These are phyloP conservation scores for Begonia peltatifolia DNA, from an alignment of 306 rosid species.

Conservation along the genomic window DNA sequence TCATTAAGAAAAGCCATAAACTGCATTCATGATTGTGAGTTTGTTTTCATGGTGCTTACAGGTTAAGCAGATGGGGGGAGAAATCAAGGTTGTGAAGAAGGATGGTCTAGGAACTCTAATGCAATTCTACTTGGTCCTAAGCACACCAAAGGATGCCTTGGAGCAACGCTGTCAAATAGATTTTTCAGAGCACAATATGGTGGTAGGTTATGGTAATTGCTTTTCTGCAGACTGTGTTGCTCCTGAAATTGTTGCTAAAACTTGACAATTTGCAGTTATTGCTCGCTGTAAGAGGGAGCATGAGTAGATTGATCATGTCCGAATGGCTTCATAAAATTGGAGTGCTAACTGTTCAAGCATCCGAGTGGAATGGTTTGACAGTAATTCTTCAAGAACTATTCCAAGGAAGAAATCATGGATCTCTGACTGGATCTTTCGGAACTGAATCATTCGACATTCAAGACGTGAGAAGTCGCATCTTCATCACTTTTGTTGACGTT, in stretches of 20 bases:
- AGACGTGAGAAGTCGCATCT: constrained; percentile 53
- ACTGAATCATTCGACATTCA: constrained; percentile 34
- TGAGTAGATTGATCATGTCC: constrained; percentile 57
- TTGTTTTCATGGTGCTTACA: constrained; percentile 15
- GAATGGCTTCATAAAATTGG: constrained; percentile 70
- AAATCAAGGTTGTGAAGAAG: constrained; percentile 74
- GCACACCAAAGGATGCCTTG: constrained; percentile 43
- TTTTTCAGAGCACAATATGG: constrained; percentile 44
- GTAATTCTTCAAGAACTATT: constrained; percentile 69
- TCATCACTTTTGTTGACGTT: constrained; percentile 67
- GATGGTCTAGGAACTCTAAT: constrained; percentile 81
- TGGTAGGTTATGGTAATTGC: constrained; percentile 30
- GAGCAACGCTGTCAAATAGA: constrained; percentile 56
- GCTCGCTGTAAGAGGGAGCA: constrained; percentile 66
- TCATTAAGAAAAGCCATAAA: too few relatives aligned
- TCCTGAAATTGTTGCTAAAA: too few relatives aligned
- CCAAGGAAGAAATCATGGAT: constrained; percentile 40
- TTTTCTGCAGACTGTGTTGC: too few relatives aligned
- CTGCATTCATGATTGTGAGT: constrained; percentile 1
- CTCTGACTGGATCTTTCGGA: constrained; percentile 33
- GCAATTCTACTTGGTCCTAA: constrained; percentile 63
- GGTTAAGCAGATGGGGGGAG: constrained; percentile 99
- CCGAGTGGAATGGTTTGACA: constrained; percentile 94
- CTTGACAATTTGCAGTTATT: constrained; percentile 32
- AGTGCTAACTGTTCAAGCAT: constrained; percentile 56